Conservation (phyloP, 495 filamentous ascomycete genomes). For the Aspergillus nanangensis region DNA sequence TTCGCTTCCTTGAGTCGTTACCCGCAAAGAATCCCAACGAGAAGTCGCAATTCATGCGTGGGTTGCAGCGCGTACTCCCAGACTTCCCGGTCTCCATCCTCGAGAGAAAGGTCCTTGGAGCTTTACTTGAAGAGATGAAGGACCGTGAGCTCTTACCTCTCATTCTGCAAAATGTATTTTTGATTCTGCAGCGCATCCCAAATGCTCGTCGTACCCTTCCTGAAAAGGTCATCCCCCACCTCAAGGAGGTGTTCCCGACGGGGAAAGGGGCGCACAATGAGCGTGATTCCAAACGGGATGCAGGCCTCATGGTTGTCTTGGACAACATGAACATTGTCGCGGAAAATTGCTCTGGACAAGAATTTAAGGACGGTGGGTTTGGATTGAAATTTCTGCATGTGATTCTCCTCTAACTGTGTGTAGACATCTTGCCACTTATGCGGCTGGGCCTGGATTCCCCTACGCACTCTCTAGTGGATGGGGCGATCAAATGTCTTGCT, state of each 20-base stretch:
- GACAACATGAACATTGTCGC: constrained; percentile 74
- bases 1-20: constrained; percentile 86
- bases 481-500: constrained; percentile 68
- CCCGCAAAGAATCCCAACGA: constrained; percentile 89
- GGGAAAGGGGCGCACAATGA: constrained; percentile 50
- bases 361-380: constrained; percentile 84
- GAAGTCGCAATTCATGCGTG: constrained; percentile 87
- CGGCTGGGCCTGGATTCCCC: constrained; percentile 77
- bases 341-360: constrained; percentile 77
- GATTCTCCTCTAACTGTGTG: constrained; percentile 8
- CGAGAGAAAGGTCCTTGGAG: constrained; percentile 89
- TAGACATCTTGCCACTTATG: constrained; percentile 83
- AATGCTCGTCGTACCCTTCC: constrained; percentile 71
- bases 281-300: constrained; percentile 78
- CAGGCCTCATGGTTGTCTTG: constrained; percentile 82
- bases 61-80: constrained; percentile 75
- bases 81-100: constrained; percentile 90
- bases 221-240: constrained; percentile 75
- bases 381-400: not conserved
- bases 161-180: constrained; percentile 86
- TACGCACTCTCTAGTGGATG: constrained; percentile 84
- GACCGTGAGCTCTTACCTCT: constrained; percentile 80
- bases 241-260: constrained; percentile 76
- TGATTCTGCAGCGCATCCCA: constrained; percentile 71
- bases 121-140: constrained; percentile 85